Evolutionary conservation across 164 flowering plant species (phyloP).

Genomic region (Umbellularia californica): DNA sequence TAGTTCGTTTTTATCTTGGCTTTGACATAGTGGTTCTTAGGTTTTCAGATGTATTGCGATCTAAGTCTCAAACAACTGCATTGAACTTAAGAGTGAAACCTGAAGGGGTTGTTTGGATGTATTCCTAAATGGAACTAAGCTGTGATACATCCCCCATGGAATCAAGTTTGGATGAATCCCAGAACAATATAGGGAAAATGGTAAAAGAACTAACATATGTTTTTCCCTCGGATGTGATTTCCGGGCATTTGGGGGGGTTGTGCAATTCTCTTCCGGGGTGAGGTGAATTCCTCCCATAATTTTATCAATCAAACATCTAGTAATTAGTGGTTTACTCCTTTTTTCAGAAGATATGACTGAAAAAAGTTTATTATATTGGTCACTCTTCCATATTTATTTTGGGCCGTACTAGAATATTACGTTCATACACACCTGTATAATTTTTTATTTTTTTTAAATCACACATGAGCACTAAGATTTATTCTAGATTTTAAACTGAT

Average conservation of each 20-base stretch:
- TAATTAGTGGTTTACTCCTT: too few relatives aligned
- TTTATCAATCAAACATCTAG: too few relatives aligned
- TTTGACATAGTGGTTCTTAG: conserved; percentile 2
- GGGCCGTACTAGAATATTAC: too few relatives aligned
- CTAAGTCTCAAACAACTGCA: not conserved
- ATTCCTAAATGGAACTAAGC: not conserved
- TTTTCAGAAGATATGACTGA: too few relatives aligned
- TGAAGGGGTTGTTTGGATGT: not conserved
- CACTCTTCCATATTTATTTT: too few relatives aligned
- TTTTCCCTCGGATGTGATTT: not conserved
- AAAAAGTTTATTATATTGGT: too few relatives aligned
- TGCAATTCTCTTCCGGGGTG: not conserved
- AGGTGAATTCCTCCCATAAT: too few relatives aligned
- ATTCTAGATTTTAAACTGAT: not conserved
- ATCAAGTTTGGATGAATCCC: not conserved
- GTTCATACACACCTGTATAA: not conserved
- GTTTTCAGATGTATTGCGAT: not conserved
- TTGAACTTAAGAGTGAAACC: not conserved
- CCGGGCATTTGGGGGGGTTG: not conserved
- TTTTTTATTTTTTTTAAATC: not conserved
- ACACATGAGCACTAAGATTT: not conserved
- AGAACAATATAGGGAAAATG: not conserved
- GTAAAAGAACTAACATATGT: not conserved
- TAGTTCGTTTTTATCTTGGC: conserved; percentile 18
- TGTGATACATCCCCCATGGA: not conserved